Evolutionary conservation across 768 basidiomycete species (phyloP).

Genomic region (Aureoboletus auriporus): DNA sequence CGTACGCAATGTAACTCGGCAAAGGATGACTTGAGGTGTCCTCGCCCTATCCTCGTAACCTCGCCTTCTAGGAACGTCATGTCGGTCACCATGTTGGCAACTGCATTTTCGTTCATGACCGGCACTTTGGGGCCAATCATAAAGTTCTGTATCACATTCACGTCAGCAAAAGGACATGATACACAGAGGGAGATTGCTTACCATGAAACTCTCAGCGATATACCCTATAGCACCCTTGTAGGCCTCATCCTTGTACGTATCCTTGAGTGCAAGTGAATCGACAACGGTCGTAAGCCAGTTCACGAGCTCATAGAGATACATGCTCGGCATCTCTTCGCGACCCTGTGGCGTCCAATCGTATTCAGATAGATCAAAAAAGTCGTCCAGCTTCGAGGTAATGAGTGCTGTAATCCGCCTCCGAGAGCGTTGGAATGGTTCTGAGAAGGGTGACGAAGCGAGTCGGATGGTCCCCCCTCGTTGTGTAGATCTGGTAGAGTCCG

Average conservation of each 20-base stretch:
- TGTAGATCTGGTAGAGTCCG: conserved; percentile 53
- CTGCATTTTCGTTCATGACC: conserved; percentile 84
- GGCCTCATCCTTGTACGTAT: conserved; percentile 82
- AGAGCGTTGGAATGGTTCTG: conserved; percentile 62
- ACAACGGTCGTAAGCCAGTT: conserved; percentile 97
- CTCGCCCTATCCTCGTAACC: conserved; percentile 68
- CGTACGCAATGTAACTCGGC: conserved; percentile 74
- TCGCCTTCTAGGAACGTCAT: conserved; percentile 88
- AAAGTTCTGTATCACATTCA: conserved; percentile 52
- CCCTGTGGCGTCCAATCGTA: conserved; percentile 86
- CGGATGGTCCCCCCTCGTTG: conserved; percentile 81
- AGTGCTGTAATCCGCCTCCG: conserved; percentile 73
- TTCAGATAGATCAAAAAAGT: conserved; percentile 93
- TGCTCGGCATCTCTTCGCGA: conserved; percentile 77
- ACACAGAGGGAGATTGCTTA: conserved; percentile 33
- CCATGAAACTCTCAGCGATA: conserved; percentile 86
- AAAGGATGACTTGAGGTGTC: conserved; percentile 69
- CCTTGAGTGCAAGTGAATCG: conserved; percentile 81
- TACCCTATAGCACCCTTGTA: conserved; percentile 87
- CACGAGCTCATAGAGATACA: conserved; percentile 91
- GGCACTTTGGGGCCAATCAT: conserved; percentile 70
- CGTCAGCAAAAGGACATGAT: conserved; percentile 2
- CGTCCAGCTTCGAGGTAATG: conserved; percentile 89
- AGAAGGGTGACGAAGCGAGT: conserved; percentile 64
- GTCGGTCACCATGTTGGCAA: conserved; percentile 82